A percentile compares a stretch with the other conserved stretches of the same genome.
These are phyloP conservation scores for Alloteropsis angusta DNA, from an alignment of 202 grass and related monocot species.

Conservation along the genomic window DNA sequence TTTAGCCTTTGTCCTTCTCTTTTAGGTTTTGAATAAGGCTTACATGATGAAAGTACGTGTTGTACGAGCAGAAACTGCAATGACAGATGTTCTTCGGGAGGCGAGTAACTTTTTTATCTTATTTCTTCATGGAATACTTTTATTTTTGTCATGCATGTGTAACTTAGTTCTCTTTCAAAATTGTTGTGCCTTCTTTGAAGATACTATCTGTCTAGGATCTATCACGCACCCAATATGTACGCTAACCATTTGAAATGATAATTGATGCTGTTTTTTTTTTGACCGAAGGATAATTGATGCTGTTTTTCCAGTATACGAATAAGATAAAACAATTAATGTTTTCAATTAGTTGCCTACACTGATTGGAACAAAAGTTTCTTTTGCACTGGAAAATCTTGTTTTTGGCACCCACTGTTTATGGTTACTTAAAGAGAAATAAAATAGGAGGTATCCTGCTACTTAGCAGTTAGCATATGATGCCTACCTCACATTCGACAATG, in stretches of 20 bases:
- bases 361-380: background rate
- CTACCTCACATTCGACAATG: background rate
- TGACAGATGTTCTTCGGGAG: constrained; percentile 91
- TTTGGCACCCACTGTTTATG: background rate
- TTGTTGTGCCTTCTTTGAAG: background rate
- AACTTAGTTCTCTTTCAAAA: no score
- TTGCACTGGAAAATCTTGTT: background rate
- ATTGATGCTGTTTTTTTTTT: background rate
- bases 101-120: constrained; percentile 34
- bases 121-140: background rate
- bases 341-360: background rate
- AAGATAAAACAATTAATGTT: background rate
- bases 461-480: background rate
- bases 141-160: background rate
- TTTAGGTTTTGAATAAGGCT: constrained; percentile 74
- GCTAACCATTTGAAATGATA: background rate
- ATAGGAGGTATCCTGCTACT: background rate
- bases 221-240: background rate
- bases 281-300: background rate
- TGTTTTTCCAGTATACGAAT: background rate
- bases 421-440: background rate
- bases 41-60: constrained; percentile 72
- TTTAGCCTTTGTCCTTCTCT: constrained; percentile 16
- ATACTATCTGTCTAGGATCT: background rate
- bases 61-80: constrained; percentile 69